Percentiles rank a stretch among this genome's conserved stretches.
These are phyloP conservation scores for Podila horticola DNA, from an alignment of 192 early-diverging fungal genomes.

Conservation along the genomic window DNA sequence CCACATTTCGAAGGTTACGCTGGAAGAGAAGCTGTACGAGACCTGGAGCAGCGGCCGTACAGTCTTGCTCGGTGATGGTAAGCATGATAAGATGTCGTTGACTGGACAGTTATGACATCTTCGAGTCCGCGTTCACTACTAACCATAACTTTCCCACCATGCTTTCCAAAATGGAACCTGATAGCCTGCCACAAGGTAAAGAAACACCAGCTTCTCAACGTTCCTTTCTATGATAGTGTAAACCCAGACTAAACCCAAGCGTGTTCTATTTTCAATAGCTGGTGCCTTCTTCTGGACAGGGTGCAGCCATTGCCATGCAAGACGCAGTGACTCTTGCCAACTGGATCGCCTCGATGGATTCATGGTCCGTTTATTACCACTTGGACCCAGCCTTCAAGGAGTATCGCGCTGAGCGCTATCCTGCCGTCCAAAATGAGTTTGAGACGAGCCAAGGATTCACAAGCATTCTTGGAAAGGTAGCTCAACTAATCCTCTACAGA, in stretches of 20 bases:
- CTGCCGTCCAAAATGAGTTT: background rate
- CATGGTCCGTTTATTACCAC: background rate
- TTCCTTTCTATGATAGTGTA: background rate
- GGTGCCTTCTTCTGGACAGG: background rate
- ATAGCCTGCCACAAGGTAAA: slow-evolving; percentile 16
- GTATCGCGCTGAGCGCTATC: slow-evolving; percentile 9
- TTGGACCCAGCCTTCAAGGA: background rate
- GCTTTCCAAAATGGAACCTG: too few species aligned
- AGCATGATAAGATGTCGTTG: background rate
- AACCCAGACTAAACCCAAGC: too few species aligned
- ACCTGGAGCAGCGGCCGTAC: background rate
- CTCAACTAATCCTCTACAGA: too few species aligned
- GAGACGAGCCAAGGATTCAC: slow-evolving; percentile 1
- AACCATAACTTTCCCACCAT: too few species aligned
- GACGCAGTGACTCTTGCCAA: slow-evolving; percentile 10
- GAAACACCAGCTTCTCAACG: background rate
- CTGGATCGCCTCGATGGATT: background rate
- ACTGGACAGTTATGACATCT: background rate
- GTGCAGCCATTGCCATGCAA: slow-evolving; percentile 2
- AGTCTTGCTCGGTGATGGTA: slow-evolving; percentile 3
- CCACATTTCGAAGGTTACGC: slow-evolving; percentile 5
- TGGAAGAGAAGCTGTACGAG: slow-evolving; percentile 16
- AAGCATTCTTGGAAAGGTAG: background rate
- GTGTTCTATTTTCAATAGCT: background rate
- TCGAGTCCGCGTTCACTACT: too few species aligned